Percentiles rank a stretch among this genome's conserved stretches.
Evolutionary conservation across 2,329 filamentous ascomycete genomes (phyloP).

Genomic region (Colletotrichum lupini): DNA sequence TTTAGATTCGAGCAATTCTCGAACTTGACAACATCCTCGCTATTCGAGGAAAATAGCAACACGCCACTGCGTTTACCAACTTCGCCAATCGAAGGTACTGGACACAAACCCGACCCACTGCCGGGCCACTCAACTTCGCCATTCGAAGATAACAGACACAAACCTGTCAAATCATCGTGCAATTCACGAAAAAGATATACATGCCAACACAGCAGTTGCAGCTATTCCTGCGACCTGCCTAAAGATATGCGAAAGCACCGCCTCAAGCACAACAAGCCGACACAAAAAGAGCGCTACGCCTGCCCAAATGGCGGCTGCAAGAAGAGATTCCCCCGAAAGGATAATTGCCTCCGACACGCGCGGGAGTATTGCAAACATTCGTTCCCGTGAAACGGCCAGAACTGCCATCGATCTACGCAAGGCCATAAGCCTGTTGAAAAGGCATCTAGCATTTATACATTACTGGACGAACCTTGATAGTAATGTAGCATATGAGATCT

Average conservation of each 20-base stretch:
- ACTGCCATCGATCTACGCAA: too few relatives aligned
- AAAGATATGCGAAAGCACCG: slow-evolving; percentile 8
- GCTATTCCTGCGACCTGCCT: neutral
- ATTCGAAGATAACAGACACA: neutral
- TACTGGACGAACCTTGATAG: too few relatives aligned
- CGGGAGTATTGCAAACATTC: neutral
- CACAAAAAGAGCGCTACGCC: neutral
- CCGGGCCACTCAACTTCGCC: neutral
- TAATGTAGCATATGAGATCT: too few relatives aligned
- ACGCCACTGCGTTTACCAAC: too few relatives aligned
- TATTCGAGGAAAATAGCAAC: neutral
- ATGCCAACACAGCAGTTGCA: neutral
- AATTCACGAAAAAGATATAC: neutral
- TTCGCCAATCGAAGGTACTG: too few relatives aligned
- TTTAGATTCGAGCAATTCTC: neutral
- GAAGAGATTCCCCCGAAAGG: neutral
- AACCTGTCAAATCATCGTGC: neutral
- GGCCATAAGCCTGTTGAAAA: too few relatives aligned
- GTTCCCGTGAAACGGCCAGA: too few relatives aligned
- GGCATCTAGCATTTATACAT: too few relatives aligned
- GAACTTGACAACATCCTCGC: neutral
- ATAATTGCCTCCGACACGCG: neutral
- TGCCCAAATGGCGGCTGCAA: neutral
- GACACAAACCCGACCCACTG: too few relatives aligned
- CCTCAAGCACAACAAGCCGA: neutral